Evolutionary conservation across 2,329 filamentous ascomycete species (phyloP).

Genomic region (Alternaria conjuncta): DNA sequence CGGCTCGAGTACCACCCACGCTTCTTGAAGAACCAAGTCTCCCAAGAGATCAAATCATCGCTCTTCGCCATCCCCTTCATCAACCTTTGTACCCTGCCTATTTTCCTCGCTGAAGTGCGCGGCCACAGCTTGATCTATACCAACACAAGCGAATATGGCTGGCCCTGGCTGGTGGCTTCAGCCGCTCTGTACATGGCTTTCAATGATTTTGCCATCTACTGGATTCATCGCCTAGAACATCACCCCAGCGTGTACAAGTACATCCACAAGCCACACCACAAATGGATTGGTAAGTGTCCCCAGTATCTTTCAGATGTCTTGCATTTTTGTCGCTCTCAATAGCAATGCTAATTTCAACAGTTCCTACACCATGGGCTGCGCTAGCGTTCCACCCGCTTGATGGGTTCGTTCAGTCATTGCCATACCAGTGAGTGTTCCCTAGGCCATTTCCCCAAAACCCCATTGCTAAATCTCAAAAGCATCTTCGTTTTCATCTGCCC

Average conservation of each 20-base stretch:
- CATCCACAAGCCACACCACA: conserved; percentile 13
- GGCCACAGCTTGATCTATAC: conserved; percentile 9
- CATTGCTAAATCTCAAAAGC: background rate
- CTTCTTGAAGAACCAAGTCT: conserved; percentile 12
- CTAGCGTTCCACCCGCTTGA: conserved; percentile 12
- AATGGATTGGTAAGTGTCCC: conserved; percentile 9
- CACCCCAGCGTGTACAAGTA: conserved; percentile 13
- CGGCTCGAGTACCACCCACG: conserved; percentile 11
- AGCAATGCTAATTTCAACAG: conserved; percentile 1
- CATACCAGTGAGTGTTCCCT: conserved; percentile 7
- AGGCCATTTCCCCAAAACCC: background rate
- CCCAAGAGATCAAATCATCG: conserved; percentile 8
- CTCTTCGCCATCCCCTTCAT: conserved; percentile 8
- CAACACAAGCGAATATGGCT: conserved; percentile 6
- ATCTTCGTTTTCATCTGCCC: conserved; percentile 9
- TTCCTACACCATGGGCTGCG: conserved; percentile 11
- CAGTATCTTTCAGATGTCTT: background rate
- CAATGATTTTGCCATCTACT: conserved; percentile 11
- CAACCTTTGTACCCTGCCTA: conserved; percentile 7
- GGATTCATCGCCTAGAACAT: conserved; percentile 13
- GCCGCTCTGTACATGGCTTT: conserved; percentile 8
- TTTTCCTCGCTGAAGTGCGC: conserved; percentile 8
- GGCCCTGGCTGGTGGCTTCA: conserved; percentile 5
- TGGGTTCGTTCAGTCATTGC: conserved; percentile 7
- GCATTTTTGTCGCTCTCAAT: background rate